Percentiles rank a stretch among this genome's conserved stretches.
These are phyloP conservation scores for Alternaria sp. DNA, from an alignment of 2,329 filamentous ascomycete species.

Conservation along the genomic window DNA sequence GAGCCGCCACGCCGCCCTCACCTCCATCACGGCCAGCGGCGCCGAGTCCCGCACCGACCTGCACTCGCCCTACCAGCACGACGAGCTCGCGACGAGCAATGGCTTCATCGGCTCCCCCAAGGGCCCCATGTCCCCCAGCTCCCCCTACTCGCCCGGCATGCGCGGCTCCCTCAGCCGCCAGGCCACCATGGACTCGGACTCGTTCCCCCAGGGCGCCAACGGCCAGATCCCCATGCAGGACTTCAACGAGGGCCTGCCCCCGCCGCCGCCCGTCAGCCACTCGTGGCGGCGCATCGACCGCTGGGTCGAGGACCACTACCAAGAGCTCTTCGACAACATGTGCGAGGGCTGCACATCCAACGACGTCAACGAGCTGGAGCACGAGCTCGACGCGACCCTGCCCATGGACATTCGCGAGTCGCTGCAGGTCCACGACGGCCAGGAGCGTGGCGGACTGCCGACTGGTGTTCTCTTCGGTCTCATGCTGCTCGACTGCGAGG, in stretches of 20 bases:
- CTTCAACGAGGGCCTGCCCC: conserved; percentile 89
- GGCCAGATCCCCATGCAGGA: conserved; percentile 97
- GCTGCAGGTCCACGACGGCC: conserved; percentile 89
- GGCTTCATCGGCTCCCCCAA: conserved; percentile 66
- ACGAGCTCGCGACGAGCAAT: conserved; percentile 62
- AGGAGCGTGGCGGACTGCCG: conserved; percentile 88
- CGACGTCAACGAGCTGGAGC: conserved; percentile 95
- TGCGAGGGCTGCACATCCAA: conserved; percentile 91
- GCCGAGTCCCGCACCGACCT: conserved; percentile 88
- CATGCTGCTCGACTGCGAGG: conserved; percentile 97
- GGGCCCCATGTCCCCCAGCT: conserved; percentile 64
- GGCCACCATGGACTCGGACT: conserved; percentile 59
- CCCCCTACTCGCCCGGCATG: conserved; percentile 89
- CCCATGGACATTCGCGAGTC: conserved; percentile 95
- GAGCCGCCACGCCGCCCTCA: conserved; percentile 80
- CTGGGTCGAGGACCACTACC: conserved; percentile 95
- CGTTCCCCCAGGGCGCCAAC: conserved; percentile 68
- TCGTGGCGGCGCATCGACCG: conserved; percentile 94
- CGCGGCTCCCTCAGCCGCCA: conserved; percentile 75
- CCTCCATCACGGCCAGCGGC: conserved; percentile 83
- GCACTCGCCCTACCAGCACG: conserved; percentile 77
- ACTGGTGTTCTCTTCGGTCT: conserved; percentile 92
- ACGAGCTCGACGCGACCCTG: conserved; percentile 91
- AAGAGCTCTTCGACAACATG: conserved; percentile 90
- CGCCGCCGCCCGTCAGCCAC: conserved; percentile 83